Conservation (phyloP, 2,329 filamentous ascomycete genomes). For the Verticillium alfalfae region DNA sequence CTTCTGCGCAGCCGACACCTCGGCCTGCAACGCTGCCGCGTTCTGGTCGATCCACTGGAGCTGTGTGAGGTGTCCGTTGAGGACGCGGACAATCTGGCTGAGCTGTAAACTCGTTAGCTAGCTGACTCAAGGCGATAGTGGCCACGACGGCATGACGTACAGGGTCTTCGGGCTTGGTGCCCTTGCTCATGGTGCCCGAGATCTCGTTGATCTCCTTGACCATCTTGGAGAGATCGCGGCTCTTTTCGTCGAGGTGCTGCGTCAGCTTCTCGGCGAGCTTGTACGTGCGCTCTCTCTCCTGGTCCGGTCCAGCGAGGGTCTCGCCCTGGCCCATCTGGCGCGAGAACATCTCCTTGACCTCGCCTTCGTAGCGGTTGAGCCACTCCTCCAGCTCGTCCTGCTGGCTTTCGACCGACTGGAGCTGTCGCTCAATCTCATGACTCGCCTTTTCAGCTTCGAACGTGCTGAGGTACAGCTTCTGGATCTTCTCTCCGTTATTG, state of each 20-base stretch:
- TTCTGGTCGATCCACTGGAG: slow-evolving; percentile 91
- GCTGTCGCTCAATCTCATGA: slow-evolving; percentile 87
- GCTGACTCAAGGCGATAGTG: not conserved
- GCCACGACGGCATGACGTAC: slow-evolving; percentile 44
- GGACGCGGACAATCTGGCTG: slow-evolving; percentile 89
- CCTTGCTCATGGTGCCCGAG: slow-evolving; percentile 83
- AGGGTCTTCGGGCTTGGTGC: slow-evolving; percentile 79
- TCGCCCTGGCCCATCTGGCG: slow-evolving; percentile 73
- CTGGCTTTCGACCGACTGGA: slow-evolving; percentile 83
- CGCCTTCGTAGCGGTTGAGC: slow-evolving; percentile 85
- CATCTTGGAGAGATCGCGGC: slow-evolving; percentile 88
- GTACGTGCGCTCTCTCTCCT: slow-evolving; percentile 93
- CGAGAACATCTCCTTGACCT: slow-evolving; percentile 83
- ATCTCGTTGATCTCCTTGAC: slow-evolving; percentile 97
- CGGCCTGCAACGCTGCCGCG: slow-evolving; percentile 72
- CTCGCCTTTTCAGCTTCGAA: slow-evolving; percentile 92
- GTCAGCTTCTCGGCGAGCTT: slow-evolving; percentile 92
- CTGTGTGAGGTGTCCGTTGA: slow-evolving; percentile 88
- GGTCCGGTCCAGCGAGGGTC: slow-evolving; percentile 79
- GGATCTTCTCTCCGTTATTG: slow-evolving; percentile 91
- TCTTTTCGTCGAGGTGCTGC: slow-evolving; percentile 87
- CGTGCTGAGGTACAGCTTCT: slow-evolving; percentile 85
- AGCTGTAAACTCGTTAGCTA: slow-evolving; percentile 47
- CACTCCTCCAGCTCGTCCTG: slow-evolving; percentile 86
- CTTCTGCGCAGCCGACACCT: slow-evolving; percentile 79